Conservation (phyloP, 805 yeast species). For the Maudiozyma pseudohumilis region DNA sequence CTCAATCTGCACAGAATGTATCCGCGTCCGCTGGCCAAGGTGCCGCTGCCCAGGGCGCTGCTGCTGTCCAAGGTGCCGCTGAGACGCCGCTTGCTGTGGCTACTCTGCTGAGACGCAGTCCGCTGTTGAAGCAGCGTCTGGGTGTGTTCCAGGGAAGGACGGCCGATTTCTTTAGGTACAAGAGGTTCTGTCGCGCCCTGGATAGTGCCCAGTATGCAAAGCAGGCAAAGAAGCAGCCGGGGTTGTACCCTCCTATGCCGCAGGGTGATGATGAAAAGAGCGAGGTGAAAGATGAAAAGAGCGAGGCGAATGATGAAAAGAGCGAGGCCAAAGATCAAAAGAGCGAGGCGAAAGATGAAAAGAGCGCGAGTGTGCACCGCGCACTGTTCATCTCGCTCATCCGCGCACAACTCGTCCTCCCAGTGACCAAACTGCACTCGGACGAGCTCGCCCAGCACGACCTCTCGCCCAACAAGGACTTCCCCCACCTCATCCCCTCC, state of each 20-base stretch:
- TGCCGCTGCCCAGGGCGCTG: not conserved
- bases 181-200: slow-evolving; percentile 73
- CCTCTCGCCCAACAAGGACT: slow-evolving; percentile 50
- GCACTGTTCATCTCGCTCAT: slow-evolving; percentile 58
- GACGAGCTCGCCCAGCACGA: slow-evolving; percentile 53
- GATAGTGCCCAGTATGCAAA: slow-evolving; percentile 58
- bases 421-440: slow-evolving; percentile 65
- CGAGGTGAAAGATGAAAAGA: slow-evolving; percentile 14
- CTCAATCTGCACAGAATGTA: no score
- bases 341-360: no score
- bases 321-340: slow-evolving; percentile 12
- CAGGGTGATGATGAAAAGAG: no score
- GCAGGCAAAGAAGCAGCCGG: slow-evolving; percentile 39
- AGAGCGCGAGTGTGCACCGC: slow-evolving; percentile 1
- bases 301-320: no score
- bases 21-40: no score
- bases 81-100: slow-evolving; percentile 57
- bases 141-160: slow-evolving; percentile 67
- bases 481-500: slow-evolving; percentile 49
- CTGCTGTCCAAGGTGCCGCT: slow-evolving; percentile 31
- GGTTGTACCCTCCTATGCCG: slow-evolving; percentile 41
- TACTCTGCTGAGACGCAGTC: slow-evolving; percentile 53
- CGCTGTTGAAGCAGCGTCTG: slow-evolving; percentile 64
- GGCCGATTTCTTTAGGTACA: slow-evolving; percentile 77
- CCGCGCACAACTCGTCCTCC: slow-evolving; percentile 61